Conservation (phyloP, 495 filamentous ascomycete species). For the Penicillium ochrochloron region DNA sequence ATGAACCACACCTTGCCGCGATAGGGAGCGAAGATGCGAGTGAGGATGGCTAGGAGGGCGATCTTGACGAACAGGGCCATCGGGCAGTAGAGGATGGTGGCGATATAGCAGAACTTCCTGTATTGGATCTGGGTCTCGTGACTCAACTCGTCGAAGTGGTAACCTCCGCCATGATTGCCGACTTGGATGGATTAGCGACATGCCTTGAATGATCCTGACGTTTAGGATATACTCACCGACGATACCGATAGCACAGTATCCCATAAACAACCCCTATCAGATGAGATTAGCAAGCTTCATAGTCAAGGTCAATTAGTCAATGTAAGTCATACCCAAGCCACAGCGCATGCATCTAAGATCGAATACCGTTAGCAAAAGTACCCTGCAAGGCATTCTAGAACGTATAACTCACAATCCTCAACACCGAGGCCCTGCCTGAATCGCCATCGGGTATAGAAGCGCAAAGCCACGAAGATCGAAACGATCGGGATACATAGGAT, state of each 20-base stretch:
- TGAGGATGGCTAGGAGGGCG: slow-evolving; percentile 52
- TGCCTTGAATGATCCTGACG: too few relatives aligned
- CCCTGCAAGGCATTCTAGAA: neutral
- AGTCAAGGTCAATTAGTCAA: neutral
- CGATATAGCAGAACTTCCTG: slow-evolving; percentile 47
- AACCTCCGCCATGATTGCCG: slow-evolving; percentile 45
- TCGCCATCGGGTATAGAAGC: slow-evolving; percentile 42
- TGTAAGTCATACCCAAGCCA: slow-evolving; percentile 40
- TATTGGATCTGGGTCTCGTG: slow-evolving; percentile 28
- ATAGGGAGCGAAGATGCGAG: slow-evolving; percentile 52
- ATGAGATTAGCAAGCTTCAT: slow-evolving; percentile 3
- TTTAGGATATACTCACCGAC: slow-evolving; percentile 24
- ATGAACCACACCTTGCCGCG: slow-evolving; percentile 45
- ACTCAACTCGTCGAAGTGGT: slow-evolving; percentile 34
- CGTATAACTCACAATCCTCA: slow-evolving; percentile 49
- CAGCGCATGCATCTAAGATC: slow-evolving; percentile 33
- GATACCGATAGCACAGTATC: slow-evolving; percentile 43
- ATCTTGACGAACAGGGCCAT: slow-evolving; percentile 53
- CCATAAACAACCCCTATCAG: slow-evolving; percentile 39
- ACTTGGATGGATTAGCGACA: slow-evolving; percentile 25
- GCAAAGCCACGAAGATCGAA: slow-evolving; percentile 41
- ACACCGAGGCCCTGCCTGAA: slow-evolving; percentile 41
- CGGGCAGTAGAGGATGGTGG: slow-evolving; percentile 53
- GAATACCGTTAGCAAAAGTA: neutral
- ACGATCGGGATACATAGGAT: slow-evolving; percentile 50